Conservation (phyloP, 176 grass and related monocot species). For the Oryza rufipogon region DNA sequence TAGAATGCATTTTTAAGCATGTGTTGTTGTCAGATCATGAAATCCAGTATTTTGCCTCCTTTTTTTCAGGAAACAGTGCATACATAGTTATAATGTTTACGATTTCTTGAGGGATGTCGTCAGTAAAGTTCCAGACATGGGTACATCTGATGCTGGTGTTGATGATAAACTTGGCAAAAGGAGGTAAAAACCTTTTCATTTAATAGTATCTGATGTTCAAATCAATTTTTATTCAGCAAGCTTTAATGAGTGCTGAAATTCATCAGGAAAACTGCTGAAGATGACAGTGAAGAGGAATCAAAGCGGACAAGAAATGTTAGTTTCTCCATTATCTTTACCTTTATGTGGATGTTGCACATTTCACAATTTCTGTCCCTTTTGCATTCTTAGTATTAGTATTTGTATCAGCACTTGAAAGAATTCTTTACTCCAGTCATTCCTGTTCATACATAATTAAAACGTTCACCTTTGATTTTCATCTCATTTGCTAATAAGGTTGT, state of each 20-base stretch:
- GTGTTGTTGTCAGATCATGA: slow-evolving; percentile 4
- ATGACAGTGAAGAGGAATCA: slow-evolving; percentile 51
- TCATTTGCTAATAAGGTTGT: slow-evolving; percentile 31
- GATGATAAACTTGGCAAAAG: slow-evolving; percentile 73
- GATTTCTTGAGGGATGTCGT: slow-evolving; percentile 95
- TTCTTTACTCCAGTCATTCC: background rate
- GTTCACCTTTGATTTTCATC: background rate
- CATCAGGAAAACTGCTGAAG: slow-evolving; percentile 66
- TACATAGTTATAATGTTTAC: slow-evolving; percentile 82
- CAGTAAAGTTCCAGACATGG: slow-evolving; percentile 83
- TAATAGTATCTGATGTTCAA: slow-evolving; percentile 24
- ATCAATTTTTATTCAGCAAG: background rate
- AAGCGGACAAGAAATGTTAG: slow-evolving; percentile 63
- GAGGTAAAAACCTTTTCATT: slow-evolving; percentile 40
- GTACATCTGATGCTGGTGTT: slow-evolving; percentile 60
- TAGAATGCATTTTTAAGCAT: slow-evolving; percentile 9
- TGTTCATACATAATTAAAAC: background rate
- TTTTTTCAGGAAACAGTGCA: slow-evolving; percentile 81
- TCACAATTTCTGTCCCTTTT: background rate
- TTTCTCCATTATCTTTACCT: slow-evolving; percentile 13
- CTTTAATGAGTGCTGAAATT: slow-evolving; percentile 26
- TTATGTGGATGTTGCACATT: slow-evolving; percentile 12
- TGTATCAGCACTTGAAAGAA: background rate
- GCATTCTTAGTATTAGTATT: background rate
- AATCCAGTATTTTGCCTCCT: slow-evolving; percentile 22